Evolutionary conservation across 768 basidiomycete species (phyloP).

Genomic region (Rhodosporidiobolus odoratus): DNA sequence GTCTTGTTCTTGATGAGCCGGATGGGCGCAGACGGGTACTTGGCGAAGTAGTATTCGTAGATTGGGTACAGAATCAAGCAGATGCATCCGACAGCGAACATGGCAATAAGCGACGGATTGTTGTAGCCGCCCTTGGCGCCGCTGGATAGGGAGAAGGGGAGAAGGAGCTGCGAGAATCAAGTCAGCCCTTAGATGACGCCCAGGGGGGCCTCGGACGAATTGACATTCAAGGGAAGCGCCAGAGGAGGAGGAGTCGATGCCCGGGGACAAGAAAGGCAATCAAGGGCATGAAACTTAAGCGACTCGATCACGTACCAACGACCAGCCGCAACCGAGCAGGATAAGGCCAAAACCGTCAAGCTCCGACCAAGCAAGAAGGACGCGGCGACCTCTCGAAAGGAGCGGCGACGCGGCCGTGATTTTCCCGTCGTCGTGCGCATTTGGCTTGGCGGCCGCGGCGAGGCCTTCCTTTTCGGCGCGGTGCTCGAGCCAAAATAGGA

Average conservation of each 20-base stretch:
- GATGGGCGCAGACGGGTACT: conserved; percentile 26
- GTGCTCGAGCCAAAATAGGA: conserved; percentile 19
- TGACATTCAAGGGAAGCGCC: too few species aligned
- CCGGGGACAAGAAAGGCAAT: neutral
- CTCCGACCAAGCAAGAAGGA: conserved; percentile 2
- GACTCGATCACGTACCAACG: conserved; percentile 27
- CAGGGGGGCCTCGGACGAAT: too few species aligned
- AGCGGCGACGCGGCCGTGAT: neutral
- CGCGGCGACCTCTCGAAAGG: neutral
- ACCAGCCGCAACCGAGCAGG: conserved; percentile 36
- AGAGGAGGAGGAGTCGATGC: neutral
- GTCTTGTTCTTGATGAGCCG: conserved; percentile 25
- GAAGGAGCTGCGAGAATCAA: conserved; percentile 13
- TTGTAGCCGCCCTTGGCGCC: conserved; percentile 45
- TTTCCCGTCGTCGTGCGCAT: neutral
- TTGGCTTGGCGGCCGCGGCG: conserved; percentile 2
- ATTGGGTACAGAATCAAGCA: conserved; percentile 24
- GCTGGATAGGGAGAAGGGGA: conserved; percentile 40
- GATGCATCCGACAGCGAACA: conserved; percentile 43
- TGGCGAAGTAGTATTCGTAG: conserved; percentile 6
- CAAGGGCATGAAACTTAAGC: too few species aligned
- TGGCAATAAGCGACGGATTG: conserved; percentile 43
- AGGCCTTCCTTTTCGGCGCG: neutral
- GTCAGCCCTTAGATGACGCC: too few species aligned
- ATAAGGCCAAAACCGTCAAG: conserved; percentile 33